phyloP scores from a whole-genome alignment of 1,139 yeast species.

The Yamadazyma conglobata region DNA sequence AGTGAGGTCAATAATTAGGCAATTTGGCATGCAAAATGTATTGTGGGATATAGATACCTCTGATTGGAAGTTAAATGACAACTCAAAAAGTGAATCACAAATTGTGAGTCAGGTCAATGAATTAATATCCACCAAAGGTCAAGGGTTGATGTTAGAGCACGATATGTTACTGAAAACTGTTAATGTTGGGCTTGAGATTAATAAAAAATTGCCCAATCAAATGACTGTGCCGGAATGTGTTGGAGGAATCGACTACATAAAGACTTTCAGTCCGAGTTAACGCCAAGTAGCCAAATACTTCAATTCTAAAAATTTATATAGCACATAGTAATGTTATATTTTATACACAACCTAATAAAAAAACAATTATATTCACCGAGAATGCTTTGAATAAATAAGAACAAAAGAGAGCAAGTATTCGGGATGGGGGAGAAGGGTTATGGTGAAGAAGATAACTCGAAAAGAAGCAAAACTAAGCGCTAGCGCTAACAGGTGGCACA shows the following conservation, averaged over 20 bases:
- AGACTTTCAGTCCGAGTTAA: conserved; percentile 19
- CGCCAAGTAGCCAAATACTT: too few species aligned
- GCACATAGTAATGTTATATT: too few species aligned
- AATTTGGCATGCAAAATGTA: conserved; percentile 84
- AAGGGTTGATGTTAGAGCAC: conserved; percentile 79
- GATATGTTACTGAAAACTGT: conserved; percentile 71
- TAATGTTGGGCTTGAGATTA: conserved; percentile 59
- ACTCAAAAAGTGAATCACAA: conserved; percentile 42
- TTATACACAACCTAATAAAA: too few species aligned
- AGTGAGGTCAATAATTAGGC: conserved; percentile 71
- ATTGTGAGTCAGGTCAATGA: conserved; percentile 51
- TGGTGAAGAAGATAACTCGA: too few species aligned
- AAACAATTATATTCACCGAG: too few species aligned
- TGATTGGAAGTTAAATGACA: conserved; percentile 73
- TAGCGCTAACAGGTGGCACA: conserved; percentile 18
- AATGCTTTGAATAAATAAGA: too few species aligned
- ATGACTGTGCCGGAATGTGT: conserved; percentile 84
- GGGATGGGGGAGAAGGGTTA: too few species aligned
- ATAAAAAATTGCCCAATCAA: conserved; percentile 46
- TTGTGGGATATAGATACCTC: conserved; percentile 90
- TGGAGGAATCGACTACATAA: conserved; percentile 53
- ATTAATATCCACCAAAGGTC: conserved; percentile 41
- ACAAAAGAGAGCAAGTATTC: too few species aligned
- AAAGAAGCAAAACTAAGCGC: conserved; percentile 10
- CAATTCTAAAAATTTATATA: too few species aligned